These are phyloP conservation scores for Echria macrotheca DNA, from an alignment of 495 filamentous ascomycete species.

Conservation along the genomic window DNA sequence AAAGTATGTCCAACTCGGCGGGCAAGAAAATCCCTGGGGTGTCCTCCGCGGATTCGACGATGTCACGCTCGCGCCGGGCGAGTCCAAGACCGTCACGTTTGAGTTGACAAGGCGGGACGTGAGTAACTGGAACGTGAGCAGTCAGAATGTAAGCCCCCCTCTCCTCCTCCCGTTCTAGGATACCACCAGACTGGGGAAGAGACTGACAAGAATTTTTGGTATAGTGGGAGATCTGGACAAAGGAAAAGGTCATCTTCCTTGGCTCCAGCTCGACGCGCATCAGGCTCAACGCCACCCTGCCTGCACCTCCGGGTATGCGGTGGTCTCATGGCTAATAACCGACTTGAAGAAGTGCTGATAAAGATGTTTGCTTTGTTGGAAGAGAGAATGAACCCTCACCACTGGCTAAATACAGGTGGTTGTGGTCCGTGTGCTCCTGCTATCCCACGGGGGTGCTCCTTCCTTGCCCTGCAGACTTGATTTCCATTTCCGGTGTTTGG, in stretches of 20 bases:
- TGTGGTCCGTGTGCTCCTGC: too few species aligned
- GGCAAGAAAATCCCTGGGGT: constrained; percentile 57
- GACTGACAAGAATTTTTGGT: too few species aligned
- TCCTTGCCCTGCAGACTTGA: too few species aligned
- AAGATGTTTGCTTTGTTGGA: too few species aligned
- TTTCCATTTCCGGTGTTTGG: background rate
- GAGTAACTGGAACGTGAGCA: constrained; percentile 70
- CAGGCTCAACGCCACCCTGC: constrained; percentile 16
- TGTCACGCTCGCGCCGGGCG: constrained; percentile 51
- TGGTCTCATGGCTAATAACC: background rate
- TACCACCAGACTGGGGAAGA: too few species aligned
- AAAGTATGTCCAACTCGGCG: constrained; percentile 56
- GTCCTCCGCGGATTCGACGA: constrained; percentile 81
- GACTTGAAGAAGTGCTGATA: too few species aligned
- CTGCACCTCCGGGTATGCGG: constrained; percentile 4
- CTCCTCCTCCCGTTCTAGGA: too few species aligned
- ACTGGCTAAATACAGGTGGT: too few species aligned
- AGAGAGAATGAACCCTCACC: background rate
- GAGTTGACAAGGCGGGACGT: constrained; percentile 68
- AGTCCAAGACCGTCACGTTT: constrained; percentile 57
- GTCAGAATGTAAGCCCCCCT: too few species aligned
- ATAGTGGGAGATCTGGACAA: constrained; percentile 56
- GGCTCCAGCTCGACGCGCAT: constrained; percentile 30
- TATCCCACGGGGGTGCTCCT: too few species aligned
- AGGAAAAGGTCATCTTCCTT: constrained; percentile 33